Evolutionary conservation across 2,329 filamentous ascomycete species (phyloP).

Genomic region (Aspergillus ochraceoroseus): DNA sequence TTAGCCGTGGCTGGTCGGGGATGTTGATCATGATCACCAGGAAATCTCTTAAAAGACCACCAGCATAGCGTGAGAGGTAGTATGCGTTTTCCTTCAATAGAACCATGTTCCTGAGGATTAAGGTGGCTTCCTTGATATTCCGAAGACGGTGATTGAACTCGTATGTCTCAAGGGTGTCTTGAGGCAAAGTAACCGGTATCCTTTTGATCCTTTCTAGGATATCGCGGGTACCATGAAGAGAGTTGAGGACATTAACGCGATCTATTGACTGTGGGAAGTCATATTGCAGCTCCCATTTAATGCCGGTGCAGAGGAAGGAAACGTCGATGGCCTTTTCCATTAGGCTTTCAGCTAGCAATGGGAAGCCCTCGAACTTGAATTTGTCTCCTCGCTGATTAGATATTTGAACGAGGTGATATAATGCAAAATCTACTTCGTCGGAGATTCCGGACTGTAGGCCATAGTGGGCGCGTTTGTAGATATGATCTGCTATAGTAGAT

Average conservation of each 20-base stretch:
- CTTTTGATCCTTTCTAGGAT: slow-evolving; percentile 66
- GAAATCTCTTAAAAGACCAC: slow-evolving; percentile 66
- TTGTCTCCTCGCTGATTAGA: slow-evolving; percentile 93
- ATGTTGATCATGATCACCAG: slow-evolving; percentile 77
- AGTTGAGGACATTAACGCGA: slow-evolving; percentile 57
- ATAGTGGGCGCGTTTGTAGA: slow-evolving; percentile 82
- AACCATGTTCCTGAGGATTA: slow-evolving; percentile 95
- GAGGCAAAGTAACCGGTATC: slow-evolving; percentile 56
- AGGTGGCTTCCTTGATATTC: slow-evolving; percentile 75
- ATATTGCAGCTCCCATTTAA: slow-evolving; percentile 76
- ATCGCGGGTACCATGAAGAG: slow-evolving; percentile 62
- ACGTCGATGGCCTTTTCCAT: slow-evolving; percentile 79
- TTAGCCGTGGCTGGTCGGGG: slow-evolving; percentile 62
- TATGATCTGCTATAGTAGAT: slow-evolving; percentile 49
- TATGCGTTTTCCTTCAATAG: slow-evolving; percentile 82
- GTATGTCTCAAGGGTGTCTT: slow-evolving; percentile 65
- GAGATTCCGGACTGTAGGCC: slow-evolving; percentile 73
- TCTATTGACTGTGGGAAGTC: slow-evolving; percentile 51
- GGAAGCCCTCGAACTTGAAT: slow-evolving; percentile 89
- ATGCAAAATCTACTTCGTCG: slow-evolving; percentile 82
- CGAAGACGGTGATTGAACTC: slow-evolving; percentile 66
- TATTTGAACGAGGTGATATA: slow-evolving; percentile 92
- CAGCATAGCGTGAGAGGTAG: slow-evolving; percentile 68
- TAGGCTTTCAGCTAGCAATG: slow-evolving; percentile 79
- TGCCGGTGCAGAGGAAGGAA: slow-evolving; percentile 71